Evolutionary conservation across 768 basidiomycete species (phyloP).

Genomic region (Porpolomopsis calyptriformis): DNA sequence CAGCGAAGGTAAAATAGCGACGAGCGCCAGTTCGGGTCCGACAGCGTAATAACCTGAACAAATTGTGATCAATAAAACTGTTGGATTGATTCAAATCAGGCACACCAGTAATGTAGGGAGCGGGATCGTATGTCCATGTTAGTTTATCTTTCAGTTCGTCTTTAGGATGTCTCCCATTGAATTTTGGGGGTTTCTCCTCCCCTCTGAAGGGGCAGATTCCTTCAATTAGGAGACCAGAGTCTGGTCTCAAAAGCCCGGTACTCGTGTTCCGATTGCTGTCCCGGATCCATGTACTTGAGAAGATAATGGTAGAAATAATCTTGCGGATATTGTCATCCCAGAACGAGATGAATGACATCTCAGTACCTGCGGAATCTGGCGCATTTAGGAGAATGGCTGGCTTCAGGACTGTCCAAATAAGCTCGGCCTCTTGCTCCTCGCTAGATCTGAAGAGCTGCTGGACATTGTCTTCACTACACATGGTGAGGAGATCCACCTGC

Average conservation of each 20-base stretch:
- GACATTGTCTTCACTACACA: not conserved
- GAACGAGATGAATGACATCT: not conserved
- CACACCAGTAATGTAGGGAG: slow-evolving; percentile 5
- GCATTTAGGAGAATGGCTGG: not conserved
- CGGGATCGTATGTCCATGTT: slow-evolving; percentile 6
- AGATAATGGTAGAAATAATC: not conserved
- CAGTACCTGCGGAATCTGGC: not conserved
- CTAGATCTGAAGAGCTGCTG: not conserved
- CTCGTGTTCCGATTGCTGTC: not conserved
- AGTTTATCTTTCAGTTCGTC: slow-evolving; percentile 5
- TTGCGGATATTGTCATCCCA: slow-evolving; percentile 1
- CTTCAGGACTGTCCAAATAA: not conserved
- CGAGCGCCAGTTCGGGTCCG: slow-evolving; percentile 1
- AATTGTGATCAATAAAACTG: not conserved
- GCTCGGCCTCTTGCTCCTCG: not conserved
- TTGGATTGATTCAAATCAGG: not conserved
- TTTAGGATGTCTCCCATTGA: not conserved
- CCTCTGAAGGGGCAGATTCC: slow-evolving; percentile 4
- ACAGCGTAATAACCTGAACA: slow-evolving; percentile 3
- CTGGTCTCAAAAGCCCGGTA: not conserved
- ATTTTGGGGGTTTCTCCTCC: slow-evolving; percentile 1
- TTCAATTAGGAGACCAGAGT: slow-evolving; percentile 3
- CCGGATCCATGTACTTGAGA: not conserved
- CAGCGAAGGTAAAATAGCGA: not conserved
- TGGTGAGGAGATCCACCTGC: not conserved